Base-by-base conservation (phyloP, 768 basidiomycete genomes). In the Auricularia heimuer region DNA sequence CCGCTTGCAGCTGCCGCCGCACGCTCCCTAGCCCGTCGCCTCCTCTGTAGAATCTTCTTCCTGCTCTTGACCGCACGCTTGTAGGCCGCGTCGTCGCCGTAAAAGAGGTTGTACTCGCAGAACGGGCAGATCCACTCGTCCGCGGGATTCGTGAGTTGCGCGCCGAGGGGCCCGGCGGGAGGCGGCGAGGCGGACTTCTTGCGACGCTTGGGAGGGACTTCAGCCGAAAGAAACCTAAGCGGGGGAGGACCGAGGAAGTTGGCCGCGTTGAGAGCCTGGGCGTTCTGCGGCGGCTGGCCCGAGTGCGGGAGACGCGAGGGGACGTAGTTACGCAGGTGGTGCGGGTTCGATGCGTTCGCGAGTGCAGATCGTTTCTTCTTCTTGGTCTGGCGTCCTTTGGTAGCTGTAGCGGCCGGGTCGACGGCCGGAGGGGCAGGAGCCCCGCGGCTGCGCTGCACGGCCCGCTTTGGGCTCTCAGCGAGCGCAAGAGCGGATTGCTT, bases 61-160 rank as follows among this genome's bases (percentile, higher is more conserved):
- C 93, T 77, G 68, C 81, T 85, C 74, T 85, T 77, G 66, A 93
- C 77, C 54, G 86, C 88, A 56, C 81, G 78, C 67, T 83, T 79
- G 73, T 89, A 87, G 64, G 79, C 82, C 63, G 76, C 65, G 47
- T 89, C 89, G 62, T 89, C 88, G n/a, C 93, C 92, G 73, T 89
- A 98, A 74, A 96, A 95, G 65, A 98, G 72, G 65, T 86, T 81
- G 73, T 94, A 95, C 77, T 98, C 96, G 79, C 96, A 98, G 70
- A 89, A 90, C 67, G 89, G 84, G 73, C 96, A 98, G 65, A 98
- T 87, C 88, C 92, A 97, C 74, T 98, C 96, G 29, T 97, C 93
- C 39, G 76, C 80, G 7, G 86, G 85, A 65, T 84, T 81, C 29
- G 80, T 81, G 24, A 29, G 14, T 29, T 29, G 24, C 34, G 56